phyloP scores from a whole-genome alignment of 208 protist genomes.

The Acanthamoeba healyi region DNA sequence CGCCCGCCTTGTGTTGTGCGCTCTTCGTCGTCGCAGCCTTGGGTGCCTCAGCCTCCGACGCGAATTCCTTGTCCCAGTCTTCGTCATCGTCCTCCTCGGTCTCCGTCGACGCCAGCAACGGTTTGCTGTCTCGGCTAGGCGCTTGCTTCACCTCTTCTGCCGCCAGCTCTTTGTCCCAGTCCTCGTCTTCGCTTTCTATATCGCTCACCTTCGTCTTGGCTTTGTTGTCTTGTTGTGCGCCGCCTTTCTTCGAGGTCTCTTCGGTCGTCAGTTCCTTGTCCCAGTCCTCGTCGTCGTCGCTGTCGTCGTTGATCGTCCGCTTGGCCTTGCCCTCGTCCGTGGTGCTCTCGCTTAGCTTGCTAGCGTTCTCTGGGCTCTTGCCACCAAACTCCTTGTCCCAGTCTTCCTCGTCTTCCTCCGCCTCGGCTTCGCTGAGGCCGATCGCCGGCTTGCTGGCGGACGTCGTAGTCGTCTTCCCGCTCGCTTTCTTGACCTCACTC shows the following conservation, averaged over 20 bases:
- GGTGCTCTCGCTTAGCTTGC: not conserved
- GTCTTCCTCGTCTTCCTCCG: conserved; percentile 9
- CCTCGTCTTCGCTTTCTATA: not conserved
- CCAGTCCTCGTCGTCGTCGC: conserved; percentile 33
- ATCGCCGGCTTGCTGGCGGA: not conserved
- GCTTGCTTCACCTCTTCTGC: too few species aligned
- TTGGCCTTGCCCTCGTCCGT: not conserved
- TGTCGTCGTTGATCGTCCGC: not conserved
- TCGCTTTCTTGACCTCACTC: not conserved
- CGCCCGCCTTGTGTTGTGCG: not conserved
- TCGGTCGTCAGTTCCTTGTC: not conserved
- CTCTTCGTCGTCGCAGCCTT: not conserved
- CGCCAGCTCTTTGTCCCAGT: not conserved
- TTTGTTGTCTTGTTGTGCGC: too few species aligned
- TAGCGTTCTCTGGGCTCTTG: not conserved
- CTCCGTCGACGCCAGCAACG: not conserved
- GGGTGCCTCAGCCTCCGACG: not conserved
- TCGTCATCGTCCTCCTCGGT: conserved; percentile 37
- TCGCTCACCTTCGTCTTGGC: not conserved
- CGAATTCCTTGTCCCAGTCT: conserved; percentile 54
- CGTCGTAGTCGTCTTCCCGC: not conserved
- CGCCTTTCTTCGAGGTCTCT: not conserved
- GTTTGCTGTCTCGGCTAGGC: not conserved
- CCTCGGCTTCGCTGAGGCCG: not conserved
- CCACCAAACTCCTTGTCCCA: conserved; percentile 40